Base-by-base conservation (phyloP, 1,284 basidiomycete genomes). In the Rhodotorula sp. region DNA sequence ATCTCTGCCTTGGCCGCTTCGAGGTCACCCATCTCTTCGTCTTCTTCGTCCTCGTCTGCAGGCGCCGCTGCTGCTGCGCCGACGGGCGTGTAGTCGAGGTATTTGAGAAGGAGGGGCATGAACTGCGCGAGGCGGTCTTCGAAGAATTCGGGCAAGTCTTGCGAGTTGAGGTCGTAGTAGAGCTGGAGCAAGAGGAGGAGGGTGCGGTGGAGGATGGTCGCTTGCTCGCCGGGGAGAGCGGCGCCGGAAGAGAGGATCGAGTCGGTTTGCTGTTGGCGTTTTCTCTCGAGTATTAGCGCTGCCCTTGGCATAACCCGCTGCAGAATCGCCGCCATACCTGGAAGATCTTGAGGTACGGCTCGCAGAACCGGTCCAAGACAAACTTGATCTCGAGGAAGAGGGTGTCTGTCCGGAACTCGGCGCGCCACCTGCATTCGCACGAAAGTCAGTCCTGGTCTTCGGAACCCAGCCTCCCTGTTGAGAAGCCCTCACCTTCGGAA, bases 341-440 rank as follows among this genome's bases (percentile, higher is more conserved):
- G 82, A 95, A 93, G 62, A 97, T 85, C 69, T 88, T 85, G 66
- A 95, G 86, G 83, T 94, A 95, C 0, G 93, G 91, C 14, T 84
- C 80, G 80, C 90, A 89, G 83, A 98, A 97, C 76, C 88, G 89
- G 55, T 83, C 84, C 60, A 99, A 86, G 65, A 98, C 95, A 72
- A 91, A 86, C 83, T 97, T 97, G 85, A 99, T 98, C 79, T 92
- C 90, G 4, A 88, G 85, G 84, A 90, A 99, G 62, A 99, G 88
- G 56, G 85, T 81, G 82, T 99, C 90, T 10, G 91, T 90, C 68
- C 94, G 88, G 78, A 95, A 91, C 78, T 91, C 90, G 7, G 92
- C 88, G 66, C 95, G 87, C 95, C 95, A 99, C 67, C 83, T 84
- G 74, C 8, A 21, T 18, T 10, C 49, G 61, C 28, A 23, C 12